A percentile compares a stretch with the other conserved stretches of the same genome.
These are phyloP conservation scores for Mycena alexandri DNA, from an alignment of 768 basidiomycete genomes.

Conservation along the genomic window DNA sequence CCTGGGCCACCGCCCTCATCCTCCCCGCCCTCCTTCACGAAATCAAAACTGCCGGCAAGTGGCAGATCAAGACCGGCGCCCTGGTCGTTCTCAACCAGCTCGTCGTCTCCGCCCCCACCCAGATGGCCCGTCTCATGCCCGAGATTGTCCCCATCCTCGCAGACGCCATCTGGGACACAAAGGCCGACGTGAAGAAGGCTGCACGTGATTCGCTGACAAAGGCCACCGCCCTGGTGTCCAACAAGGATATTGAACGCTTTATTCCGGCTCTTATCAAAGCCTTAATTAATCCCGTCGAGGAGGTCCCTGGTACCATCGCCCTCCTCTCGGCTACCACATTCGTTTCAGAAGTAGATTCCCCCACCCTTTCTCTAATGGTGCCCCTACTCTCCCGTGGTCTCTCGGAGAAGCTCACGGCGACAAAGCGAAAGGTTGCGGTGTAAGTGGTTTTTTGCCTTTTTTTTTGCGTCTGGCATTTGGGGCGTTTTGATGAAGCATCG, in stretches of 20 bases:
- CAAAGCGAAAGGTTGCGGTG: slow-evolving; percentile 98
- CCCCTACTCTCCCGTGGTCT: slow-evolving; percentile 95
- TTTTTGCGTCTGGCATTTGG: too few species aligned
- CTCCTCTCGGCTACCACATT: slow-evolving; percentile 99
- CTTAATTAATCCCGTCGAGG: slow-evolving; percentile 99
- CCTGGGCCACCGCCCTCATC: slow-evolving; percentile 87
- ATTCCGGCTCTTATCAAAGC: slow-evolving; percentile 98
- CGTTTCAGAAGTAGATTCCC: slow-evolving; percentile 99
- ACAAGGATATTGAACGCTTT: slow-evolving; percentile 98
- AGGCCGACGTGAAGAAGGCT: slow-evolving; percentile 98
- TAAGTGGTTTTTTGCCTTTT: slow-evolving; percentile 61
- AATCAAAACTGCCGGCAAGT: slow-evolving; percentile 96
- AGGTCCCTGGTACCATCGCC: slow-evolving; percentile 94
- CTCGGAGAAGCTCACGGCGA: slow-evolving; percentile 93
- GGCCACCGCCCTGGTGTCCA: slow-evolving; percentile 93
- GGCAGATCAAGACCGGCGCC: slow-evolving; percentile 95
- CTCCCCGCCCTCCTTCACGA: slow-evolving; percentile 92
- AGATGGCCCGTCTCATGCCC: slow-evolving; percentile 91
- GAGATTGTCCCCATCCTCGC: slow-evolving; percentile 95
- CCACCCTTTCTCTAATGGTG: slow-evolving; percentile 98
- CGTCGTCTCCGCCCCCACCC: slow-evolving; percentile 82
- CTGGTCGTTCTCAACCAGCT: slow-evolving; percentile 88
- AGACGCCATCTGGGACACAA: slow-evolving; percentile 98
- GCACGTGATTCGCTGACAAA: slow-evolving; percentile 95
- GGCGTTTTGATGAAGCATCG: too few species aligned